Evolutionary conservation across 805 yeast genomes (phyloP), one percentile per base, ranked within the genome.

Genomic region (Yarrowia keelungensis): DNA sequence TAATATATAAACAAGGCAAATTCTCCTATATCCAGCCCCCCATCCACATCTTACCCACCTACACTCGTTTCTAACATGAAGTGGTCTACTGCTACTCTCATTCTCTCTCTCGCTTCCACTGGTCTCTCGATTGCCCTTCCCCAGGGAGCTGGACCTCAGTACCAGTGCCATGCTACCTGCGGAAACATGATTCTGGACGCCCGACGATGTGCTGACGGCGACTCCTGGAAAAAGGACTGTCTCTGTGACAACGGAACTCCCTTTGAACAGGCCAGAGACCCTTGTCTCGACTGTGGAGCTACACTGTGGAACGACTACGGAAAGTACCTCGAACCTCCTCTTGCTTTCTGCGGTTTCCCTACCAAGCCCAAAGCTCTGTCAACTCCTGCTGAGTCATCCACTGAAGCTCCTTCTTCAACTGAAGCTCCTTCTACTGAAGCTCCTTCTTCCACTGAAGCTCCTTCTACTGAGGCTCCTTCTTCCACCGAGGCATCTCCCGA

Each of bases 31-130:
- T 26, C 10, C 39, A 11, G 10, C 39, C 39, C 39, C 10, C 2
- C 12, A 38, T 2, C 39, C 9, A 11, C 39, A 38, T 2, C 39
- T 1, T 10, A 10, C 39, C 4, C 39, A 16, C n/a, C 19, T 14
- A 8, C 46, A 22, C 56, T 47, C 32, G n/a, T 53, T 38, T 51
- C 15, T 22, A 86, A 49, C 39, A 49, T 32, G 39, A 49, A 49
- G 53, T 49, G 38, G 39, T 49, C 53, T 49, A 9, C 53, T 32
- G 14, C 38, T 9, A 9, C 39, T 15, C 38, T 49, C 19, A 9
- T 51, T 19, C 42, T 36, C 14, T 16, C 91, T 14, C 79, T 90
- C 65, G 77, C 80, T 2, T 74, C 89, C 41, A 97, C 97, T 69
- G 75, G 91, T 51, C 81, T 82, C 12, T 96, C 54, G 15, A 56